These are phyloP conservation scores for Candida nanaspora DNA, from an alignment of 805 yeast species.

Conservation along the genomic window DNA sequence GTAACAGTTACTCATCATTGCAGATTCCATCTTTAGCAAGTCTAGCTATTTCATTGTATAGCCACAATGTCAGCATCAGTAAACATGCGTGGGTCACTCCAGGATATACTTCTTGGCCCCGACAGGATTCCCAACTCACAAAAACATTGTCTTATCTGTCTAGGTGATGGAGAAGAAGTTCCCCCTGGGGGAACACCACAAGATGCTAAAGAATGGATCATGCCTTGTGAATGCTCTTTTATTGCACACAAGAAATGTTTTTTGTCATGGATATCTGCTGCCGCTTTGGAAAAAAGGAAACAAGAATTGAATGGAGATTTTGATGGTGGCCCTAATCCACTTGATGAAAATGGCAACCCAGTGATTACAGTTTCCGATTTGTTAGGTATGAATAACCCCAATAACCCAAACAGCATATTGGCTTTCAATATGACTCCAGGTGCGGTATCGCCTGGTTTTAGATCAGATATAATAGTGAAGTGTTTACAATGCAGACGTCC, in stretches of 20 bases:
- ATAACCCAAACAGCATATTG: not conserved
- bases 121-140: too few species aligned
- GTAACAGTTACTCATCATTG: too few species aligned
- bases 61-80: too few species aligned
- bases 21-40: too few species aligned
- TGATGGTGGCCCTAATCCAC: not conserved
- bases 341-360: not conserved
- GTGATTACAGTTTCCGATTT: too few species aligned
- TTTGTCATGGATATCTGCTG: constrained; percentile 31
- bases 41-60: too few species aligned
- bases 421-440: not conserved
- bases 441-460: too few species aligned
- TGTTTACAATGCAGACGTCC: constrained; percentile 33
- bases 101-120: too few species aligned
- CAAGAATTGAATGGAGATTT: too few species aligned
- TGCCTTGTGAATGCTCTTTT: constrained; percentile 38
- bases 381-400: not conserved
- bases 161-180: constrained; percentile 21
- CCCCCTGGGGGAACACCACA: constrained; percentile 23
- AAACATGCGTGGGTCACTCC: too few species aligned
- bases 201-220: constrained; percentile 33
- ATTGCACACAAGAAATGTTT: constrained; percentile 39
- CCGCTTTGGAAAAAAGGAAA: constrained; percentile 16
- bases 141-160: constrained; percentile 27
- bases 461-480: constrained; percentile 8